A percentile compares a stretch with the other conserved stretches of the same genome.
Evolutionary conservation across 768 basidiomycete species (phyloP).

Genomic region (Atractiella rhizophila): DNA sequence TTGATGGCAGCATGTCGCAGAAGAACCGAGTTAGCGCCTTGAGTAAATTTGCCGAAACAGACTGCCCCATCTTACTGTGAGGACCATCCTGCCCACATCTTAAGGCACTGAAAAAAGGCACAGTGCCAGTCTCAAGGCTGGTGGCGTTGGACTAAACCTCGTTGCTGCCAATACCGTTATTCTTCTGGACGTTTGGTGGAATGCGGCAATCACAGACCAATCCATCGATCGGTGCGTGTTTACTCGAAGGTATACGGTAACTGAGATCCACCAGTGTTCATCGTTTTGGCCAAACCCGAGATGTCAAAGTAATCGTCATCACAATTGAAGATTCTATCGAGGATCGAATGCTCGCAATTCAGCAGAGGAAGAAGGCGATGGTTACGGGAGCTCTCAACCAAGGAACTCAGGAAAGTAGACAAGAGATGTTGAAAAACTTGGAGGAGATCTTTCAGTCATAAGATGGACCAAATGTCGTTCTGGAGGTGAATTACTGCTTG

Average conservation of each 20-base stretch:
- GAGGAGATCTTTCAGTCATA: constrained; percentile 6
- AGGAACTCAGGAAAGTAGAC: not conserved
- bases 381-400: constrained; percentile 59
- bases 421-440: constrained; percentile 1
- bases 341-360: constrained; percentile 21
- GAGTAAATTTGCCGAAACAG: constrained; percentile 31
- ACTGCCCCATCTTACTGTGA: too few relatives aligned
- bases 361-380: constrained; percentile 64
- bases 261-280: constrained; percentile 7
- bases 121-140: constrained; percentile 78
- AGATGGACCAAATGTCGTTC: too few relatives aligned
- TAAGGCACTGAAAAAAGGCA: too few relatives aligned
- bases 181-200: constrained; percentile 21
- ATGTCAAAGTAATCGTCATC: constrained; percentile 7
- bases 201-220: constrained; percentile 10
- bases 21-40: constrained; percentile 53
- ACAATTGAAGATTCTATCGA: constrained; percentile 14
- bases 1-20: constrained; percentile 80
- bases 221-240: constrained; percentile 13
- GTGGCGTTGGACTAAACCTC: constrained; percentile 73
- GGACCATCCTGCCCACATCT: constrained; percentile 16
- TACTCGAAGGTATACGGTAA: not conserved
- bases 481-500: too few relatives aligned
- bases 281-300: constrained; percentile 16
- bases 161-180: constrained; percentile 13